These are phyloP conservation scores for Curvularia spicifera DNA, from an alignment of 2,329 filamentous ascomycete species.

Conservation along the genomic window DNA sequence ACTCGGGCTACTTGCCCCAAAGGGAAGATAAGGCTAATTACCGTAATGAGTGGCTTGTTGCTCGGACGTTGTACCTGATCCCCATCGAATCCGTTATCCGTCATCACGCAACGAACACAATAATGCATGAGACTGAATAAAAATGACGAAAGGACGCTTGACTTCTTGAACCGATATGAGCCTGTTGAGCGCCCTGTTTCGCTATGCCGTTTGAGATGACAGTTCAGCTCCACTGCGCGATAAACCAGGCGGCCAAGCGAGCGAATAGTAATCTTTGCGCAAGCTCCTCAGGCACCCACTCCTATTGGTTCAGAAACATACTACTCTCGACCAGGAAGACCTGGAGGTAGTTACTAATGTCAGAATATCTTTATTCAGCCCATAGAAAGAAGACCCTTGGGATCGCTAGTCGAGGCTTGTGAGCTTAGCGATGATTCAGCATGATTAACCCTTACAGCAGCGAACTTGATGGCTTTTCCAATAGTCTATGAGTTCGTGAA, in stretches of 20 bases:
- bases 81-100: neutral
- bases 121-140: neutral
- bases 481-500: neutral
- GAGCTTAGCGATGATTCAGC: neutral
- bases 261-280: neutral
- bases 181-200: neutral
- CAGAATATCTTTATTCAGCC: neutral
- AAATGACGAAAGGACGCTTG: neutral
- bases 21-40: neutral
- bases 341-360: neutral
- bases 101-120: neutral
- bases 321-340: neutral
- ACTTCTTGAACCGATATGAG: neutral
- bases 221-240: neutral
- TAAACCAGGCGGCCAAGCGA: neutral
- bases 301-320: neutral
- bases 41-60: neutral
- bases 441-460: neutral
- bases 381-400: neutral
- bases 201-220: neutral
- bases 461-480: no score
- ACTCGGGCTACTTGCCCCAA: conserved; percentile 1
- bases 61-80: neutral
- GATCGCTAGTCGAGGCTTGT: neutral
- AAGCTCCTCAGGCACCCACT: neutral